Evolutionary conservation across 306 rosid species (phyloP), one percentile per base, ranked within the genome.

Genomic region (Dalbergia cultrata): DNA sequence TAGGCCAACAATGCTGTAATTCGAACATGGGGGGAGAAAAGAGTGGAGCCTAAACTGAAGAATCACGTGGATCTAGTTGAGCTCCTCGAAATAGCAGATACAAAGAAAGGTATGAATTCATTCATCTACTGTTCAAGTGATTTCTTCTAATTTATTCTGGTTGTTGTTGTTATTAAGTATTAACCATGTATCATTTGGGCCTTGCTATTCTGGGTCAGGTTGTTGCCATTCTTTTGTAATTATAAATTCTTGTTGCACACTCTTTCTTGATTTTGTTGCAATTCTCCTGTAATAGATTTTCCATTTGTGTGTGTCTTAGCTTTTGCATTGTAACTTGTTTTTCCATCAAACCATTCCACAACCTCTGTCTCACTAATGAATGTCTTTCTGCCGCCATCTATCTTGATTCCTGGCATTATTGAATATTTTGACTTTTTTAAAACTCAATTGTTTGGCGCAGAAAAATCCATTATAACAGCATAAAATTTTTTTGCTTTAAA

Each of bases 51-150:
- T 49, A 95, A 93, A 74, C 88, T 95, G 9, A 95, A 89, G 91
- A 93, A 95, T 77, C 97, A 92, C 22, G 97, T 92, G 26, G 97
- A 94, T 52, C 90, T 94, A 13, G 97, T 90, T 83, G 98, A 92
- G 77, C 92, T 90, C 45, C 94, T 92, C 26, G 94, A 84, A 52
- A 88, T 94, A 47, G 97, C 94, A 3, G 95, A 94, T 86, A 45
- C 75, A 34, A 92, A 89, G 81, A 94, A 86, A 89, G 98, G 97
- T 94, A 63, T 49, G 14, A 45, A 71, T 44, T 71, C 66, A 11
- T 18, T 64, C 8, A 8, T 18, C 47, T 59, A 3, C 3, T 53
- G 13, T 43, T 65, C 54, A 2, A 52, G 7, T 26, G 16, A 53
- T 43, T 22, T 9, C 31, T 4, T 60, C 33, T 49, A 11, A 6